Percentiles rank a stretch among this genome's conserved stretches.
Conservation (phyloP, 2,329 filamentous ascomycete species). For the Aureobasidium musti region DNA sequence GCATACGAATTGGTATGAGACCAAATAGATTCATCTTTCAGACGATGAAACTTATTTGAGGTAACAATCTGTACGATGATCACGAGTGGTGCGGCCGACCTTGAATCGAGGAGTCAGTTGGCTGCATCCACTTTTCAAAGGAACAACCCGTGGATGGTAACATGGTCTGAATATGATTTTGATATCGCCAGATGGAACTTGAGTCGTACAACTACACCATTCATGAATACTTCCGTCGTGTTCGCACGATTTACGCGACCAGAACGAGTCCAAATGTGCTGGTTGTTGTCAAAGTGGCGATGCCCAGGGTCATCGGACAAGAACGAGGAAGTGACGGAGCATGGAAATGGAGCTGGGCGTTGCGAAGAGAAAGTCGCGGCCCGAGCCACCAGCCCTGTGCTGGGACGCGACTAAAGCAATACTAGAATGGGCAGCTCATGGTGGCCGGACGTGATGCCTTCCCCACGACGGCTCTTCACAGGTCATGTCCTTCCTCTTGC, state of each 20-base stretch:
- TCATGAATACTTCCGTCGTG: too few relatives aligned
- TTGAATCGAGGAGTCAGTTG: not conserved
- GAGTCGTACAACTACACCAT: not conserved
- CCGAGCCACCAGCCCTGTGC: not conserved
- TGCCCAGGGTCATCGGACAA: not conserved
- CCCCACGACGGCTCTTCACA: conserved; percentile 25
- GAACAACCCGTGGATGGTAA: not conserved
- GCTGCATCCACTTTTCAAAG: not conserved
- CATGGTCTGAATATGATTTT: not conserved
- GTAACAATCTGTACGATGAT: not conserved
- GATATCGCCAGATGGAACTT: not conserved
- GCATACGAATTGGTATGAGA: not conserved
- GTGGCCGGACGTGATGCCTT: conserved; percentile 6
- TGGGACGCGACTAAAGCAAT: conserved; percentile 10
- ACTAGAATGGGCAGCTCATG: conserved; percentile 4
- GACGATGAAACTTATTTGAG: not conserved
- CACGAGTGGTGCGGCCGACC: not conserved
- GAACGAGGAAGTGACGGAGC: conserved; percentile 1
- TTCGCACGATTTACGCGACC: not conserved
- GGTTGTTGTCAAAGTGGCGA: conserved; percentile 1
- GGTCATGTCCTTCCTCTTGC: conserved; percentile 32
- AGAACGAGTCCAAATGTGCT: conserved; percentile 17
- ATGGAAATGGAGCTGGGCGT: conserved; percentile 1
- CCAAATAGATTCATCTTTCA: too few relatives aligned
- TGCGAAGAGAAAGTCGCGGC: conserved; percentile 20